Base-by-base conservation (phyloP, 139 green algal species). In the Coccomyxa sp. region DNA sequence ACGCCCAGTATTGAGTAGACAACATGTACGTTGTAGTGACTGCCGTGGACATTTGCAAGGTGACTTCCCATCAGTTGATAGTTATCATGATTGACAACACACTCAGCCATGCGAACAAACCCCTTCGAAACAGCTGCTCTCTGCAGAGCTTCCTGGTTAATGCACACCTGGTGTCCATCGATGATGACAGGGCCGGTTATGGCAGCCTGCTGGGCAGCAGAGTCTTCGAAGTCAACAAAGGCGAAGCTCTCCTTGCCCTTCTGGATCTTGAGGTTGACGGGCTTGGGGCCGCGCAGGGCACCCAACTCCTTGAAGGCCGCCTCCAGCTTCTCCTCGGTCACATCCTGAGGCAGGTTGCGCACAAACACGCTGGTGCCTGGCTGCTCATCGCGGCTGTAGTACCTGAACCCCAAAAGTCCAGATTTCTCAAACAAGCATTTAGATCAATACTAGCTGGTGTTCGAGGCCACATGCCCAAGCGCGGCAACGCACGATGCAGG, bases 181-280 rank as follows among this genome's bases (percentile, higher is more conserved):
- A 81, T 66, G 60, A 80, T 3, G 17, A 80, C 75, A 21, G 78
- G 58, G 32, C 23, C 38, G 30, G 85, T 82, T 25, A 88, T 85
- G 77, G 87, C 83, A 12, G 87, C 82, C 60, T 88, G 76, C 51
- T 83, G 85, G 28, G 85, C 82, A 10, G 82, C 83, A 11, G 85
- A 17, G 30, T 83, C 77, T 67, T 86, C 79, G 58, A 92, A 94
- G 30, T 91, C 83, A 13, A 92, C 84, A 68, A 93, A 94, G 13
- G 91, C 91, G 77, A 88, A 93, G 31, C 45, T 85, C 76, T 90
- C 85, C 66, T 81, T 85, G 75, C 84, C 87, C 32, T 85, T 86
- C 45, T 85, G 82, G 25, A 71, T 78, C 86, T 94, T 94, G 21
- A 94, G 79, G 32, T 84, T 91, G 23, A 92, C 84, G 28, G 78